Evolutionary conservation across 2,329 filamentous ascomycete species (phyloP).

Genomic region (Trichophyton schoenleinii): DNA sequence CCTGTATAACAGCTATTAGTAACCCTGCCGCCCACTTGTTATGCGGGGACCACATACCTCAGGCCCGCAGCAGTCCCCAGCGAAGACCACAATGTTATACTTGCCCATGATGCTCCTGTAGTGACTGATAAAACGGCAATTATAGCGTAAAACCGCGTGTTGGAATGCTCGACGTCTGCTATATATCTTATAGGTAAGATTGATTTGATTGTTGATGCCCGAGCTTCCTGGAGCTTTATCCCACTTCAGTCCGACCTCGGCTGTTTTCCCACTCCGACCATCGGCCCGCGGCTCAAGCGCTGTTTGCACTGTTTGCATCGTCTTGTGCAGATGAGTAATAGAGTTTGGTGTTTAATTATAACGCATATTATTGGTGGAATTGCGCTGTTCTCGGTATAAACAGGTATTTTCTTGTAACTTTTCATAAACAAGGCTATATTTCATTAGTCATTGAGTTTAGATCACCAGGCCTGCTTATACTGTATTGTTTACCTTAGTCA

Average conservation of each 20-base stretch:
- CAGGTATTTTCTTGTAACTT: not conserved
- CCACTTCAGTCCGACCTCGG: not conserved
- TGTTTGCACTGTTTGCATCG: not conserved
- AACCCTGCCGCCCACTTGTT: constrained; percentile 10
- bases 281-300: not conserved
- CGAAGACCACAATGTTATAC: constrained; percentile 70
- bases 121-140: not conserved
- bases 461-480: not conserved
- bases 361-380: not conserved
- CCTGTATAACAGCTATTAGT: constrained; percentile 36
- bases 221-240: not conserved
- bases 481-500: not conserved
- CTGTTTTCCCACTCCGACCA: not conserved
- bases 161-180: not conserved
- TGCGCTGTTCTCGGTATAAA: not conserved
- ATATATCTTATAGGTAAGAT: no score
- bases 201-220: no score
- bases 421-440: not conserved
- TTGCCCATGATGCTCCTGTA: constrained; percentile 10
- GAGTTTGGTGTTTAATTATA: not conserved
- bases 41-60: constrained; percentile 22
- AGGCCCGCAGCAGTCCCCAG: constrained; percentile 72
- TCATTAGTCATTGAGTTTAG: not conserved
- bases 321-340: not conserved
- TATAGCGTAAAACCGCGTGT: not conserved